These are phyloP conservation scores for Dictyostelium brefeldianum DNA, from an alignment of 78 protist genomes.

Conservation along the genomic window DNA sequence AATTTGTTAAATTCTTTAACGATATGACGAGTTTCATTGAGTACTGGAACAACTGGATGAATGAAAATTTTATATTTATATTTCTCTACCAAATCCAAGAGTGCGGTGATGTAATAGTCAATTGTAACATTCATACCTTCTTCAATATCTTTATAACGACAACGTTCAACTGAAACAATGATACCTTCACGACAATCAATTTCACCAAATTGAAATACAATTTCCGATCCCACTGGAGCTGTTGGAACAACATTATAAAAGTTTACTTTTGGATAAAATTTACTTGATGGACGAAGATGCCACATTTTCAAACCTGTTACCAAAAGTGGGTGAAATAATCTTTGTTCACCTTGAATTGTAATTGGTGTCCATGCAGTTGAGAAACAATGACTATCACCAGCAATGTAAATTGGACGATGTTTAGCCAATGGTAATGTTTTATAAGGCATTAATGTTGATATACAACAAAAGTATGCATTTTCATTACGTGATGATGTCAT, in stretches of 20 bases:
- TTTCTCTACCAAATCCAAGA: slow-evolving; percentile 31
- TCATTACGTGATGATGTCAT: slow-evolving; percentile 90
- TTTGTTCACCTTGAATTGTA: slow-evolving; percentile 21
- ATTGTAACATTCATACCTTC: slow-evolving; percentile 85
- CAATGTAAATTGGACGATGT: slow-evolving; percentile 81
- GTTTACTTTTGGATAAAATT: slow-evolving; percentile 94
- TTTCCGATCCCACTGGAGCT: slow-evolving; percentile 76
- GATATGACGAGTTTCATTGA: slow-evolving; percentile 84
- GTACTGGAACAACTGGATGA: slow-evolving; percentile 95
- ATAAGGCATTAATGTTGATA: slow-evolving; percentile 68
- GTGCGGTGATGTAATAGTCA: slow-evolving; percentile 80
- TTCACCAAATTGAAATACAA: slow-evolving; percentile 92
- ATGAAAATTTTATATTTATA: slow-evolving; percentile 66
- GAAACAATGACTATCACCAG: slow-evolving; percentile 93
- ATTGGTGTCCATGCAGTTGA: slow-evolving; percentile 88
- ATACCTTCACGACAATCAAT: slow-evolving; percentile 97
- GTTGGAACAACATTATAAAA: slow-evolving; percentile 74
- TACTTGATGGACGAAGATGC: slow-evolving; percentile 89
- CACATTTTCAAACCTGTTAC: slow-evolving; percentile 95
- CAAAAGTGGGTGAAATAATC: slow-evolving; percentile 80
- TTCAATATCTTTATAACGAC: slow-evolving; percentile 81
- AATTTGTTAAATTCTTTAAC: slow-evolving; percentile 62
- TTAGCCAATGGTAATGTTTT: slow-evolving; percentile 39
- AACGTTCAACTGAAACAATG: slow-evolving; percentile 89
- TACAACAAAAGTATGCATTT: slow-evolving; percentile 91